Evolutionary conservation across 1,284 basidiomycete genomes (phyloP).

Genomic region (Ganoderma leucocontextum): DNA sequence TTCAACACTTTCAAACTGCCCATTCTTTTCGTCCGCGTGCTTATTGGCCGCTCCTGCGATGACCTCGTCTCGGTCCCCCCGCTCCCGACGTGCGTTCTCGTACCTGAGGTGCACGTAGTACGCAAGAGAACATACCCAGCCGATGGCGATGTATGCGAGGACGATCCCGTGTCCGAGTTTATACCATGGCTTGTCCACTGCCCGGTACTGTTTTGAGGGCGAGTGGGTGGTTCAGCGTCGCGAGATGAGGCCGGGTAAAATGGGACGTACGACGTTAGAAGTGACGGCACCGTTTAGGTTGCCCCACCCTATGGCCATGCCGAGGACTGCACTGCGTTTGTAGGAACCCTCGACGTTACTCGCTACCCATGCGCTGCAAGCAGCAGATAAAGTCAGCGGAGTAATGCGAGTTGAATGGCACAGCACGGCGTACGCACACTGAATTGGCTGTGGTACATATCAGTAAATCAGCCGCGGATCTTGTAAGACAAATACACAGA

Average conservation of each 20-base stretch:
- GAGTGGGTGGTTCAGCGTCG: not conserved
- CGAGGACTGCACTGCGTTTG: constrained; percentile 77
- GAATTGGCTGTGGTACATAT: constrained; percentile 49
- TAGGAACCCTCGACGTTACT: constrained; percentile 68
- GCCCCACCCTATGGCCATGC: constrained; percentile 73
- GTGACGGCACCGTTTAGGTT: constrained; percentile 77
- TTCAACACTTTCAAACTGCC: constrained; percentile 47
- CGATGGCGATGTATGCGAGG: constrained; percentile 74
- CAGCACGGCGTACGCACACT: constrained; percentile 45
- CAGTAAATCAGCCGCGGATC: not conserved
- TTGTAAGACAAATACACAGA: not conserved
- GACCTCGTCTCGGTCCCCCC: constrained; percentile 73
- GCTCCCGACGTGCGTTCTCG: constrained; percentile 70
- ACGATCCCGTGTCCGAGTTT: constrained; percentile 73
- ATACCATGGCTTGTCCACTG: constrained; percentile 73
- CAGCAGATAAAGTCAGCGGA: not conserved
- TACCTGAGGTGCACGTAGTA: constrained; percentile 58
- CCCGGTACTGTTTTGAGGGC: constrained; percentile 59
- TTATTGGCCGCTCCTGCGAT: constrained; percentile 57
- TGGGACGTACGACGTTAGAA: constrained; percentile 66
- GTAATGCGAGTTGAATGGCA: not conserved
- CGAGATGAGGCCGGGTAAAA: too few species aligned
- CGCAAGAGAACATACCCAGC: constrained; percentile 57
- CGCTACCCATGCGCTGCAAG: constrained; percentile 55
- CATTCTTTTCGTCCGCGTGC: constrained; percentile 44